Percentiles rank a stretch among this genome's conserved stretches.
phyloP scores from a whole-genome alignment of 163 green algal species.

The Chlorella variabilis region DNA sequence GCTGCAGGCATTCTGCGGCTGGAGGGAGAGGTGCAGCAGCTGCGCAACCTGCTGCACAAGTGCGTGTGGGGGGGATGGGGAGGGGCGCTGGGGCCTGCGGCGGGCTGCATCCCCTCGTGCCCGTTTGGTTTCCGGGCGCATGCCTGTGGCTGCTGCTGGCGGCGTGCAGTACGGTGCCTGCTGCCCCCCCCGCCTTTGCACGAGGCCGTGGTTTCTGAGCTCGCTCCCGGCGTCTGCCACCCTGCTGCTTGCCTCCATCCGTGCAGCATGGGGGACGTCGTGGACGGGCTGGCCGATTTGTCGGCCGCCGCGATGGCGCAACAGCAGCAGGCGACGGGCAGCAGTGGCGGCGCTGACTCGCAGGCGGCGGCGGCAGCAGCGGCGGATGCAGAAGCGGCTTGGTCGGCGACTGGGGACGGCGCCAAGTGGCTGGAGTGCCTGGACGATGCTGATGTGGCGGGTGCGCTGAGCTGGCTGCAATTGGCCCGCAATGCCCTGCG shows the following conservation, averaged over 20 bases:
- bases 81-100: neutral
- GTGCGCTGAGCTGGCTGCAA: neutral
- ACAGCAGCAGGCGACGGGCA: neutral
- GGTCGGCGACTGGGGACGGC: slow-evolving; percentile 28
- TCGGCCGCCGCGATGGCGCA: neutral
- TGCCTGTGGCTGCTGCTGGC: neutral
- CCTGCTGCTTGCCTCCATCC: neutral
- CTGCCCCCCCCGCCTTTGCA: too few species aligned
- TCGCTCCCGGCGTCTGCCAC: too few species aligned
- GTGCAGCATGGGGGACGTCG: slow-evolving; percentile 25
- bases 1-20: slow-evolving; percentile 49
- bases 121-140: neutral
- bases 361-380: neutral
- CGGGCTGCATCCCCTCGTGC: neutral
- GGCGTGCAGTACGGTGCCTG: too few species aligned
- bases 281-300: slow-evolving; percentile 6
- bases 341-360: neutral
- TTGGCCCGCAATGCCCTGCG: too few species aligned
- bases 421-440: slow-evolving; percentile 47
- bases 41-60: slow-evolving; percentile 45
- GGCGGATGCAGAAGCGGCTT: slow-evolving; percentile 24
- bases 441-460: slow-evolving; percentile 53
- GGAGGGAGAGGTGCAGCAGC: slow-evolving; percentile 48
- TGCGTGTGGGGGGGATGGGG: neutral
- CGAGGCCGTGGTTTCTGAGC: too few species aligned